phyloP scores from a whole-genome alignment of 805 yeast genomes.

The Zygosaccharomyces rouxii region DNA sequence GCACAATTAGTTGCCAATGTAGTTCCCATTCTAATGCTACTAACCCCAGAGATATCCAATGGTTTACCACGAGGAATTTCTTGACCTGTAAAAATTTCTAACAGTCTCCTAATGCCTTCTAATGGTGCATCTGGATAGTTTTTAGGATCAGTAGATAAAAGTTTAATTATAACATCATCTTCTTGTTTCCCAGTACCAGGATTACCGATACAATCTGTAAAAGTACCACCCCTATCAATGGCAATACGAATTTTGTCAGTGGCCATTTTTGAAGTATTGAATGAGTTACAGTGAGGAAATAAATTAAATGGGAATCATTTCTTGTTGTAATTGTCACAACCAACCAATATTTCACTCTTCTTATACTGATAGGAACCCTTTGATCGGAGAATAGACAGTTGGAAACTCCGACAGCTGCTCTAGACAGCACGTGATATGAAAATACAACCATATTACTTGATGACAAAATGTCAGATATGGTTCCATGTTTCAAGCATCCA shows the following conservation, averaged over 20 bases:
- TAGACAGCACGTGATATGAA: too few species aligned
- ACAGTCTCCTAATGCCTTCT: slow-evolving; percentile 79
- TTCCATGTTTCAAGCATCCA: too few species aligned
- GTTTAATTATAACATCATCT: slow-evolving; percentile 65
- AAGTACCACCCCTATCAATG: slow-evolving; percentile 80
- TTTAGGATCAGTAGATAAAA: slow-evolving; percentile 81
- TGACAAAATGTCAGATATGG: too few species aligned
- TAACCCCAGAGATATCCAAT: slow-evolving; percentile 59
- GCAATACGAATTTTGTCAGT: slow-evolving; percentile 36
- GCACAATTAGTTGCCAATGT: slow-evolving; percentile 96
- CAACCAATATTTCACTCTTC: neutral
- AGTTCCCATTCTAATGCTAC: slow-evolving; percentile 82
- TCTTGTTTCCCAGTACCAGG: slow-evolving; percentile 44
- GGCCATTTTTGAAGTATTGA: neutral
- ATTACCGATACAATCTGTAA: slow-evolving; percentile 68
- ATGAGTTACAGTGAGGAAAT: too few species aligned
- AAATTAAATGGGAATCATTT: too few species aligned
- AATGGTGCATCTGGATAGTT: slow-evolving; percentile 89
- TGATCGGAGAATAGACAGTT: neutral
- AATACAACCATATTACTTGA: too few species aligned
- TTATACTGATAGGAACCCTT: neutral
- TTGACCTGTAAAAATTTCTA: slow-evolving; percentile 54
- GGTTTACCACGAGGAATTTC: slow-evolving; percentile 56
- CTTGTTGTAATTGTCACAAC: neutral
- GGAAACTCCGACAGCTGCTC: neutral